Percentiles rank a stretch among this genome's conserved stretches.
phyloP scores from a whole-genome alignment of 2,329 filamentous ascomycete species.

The Colletotrichum nymphaeae region DNA sequence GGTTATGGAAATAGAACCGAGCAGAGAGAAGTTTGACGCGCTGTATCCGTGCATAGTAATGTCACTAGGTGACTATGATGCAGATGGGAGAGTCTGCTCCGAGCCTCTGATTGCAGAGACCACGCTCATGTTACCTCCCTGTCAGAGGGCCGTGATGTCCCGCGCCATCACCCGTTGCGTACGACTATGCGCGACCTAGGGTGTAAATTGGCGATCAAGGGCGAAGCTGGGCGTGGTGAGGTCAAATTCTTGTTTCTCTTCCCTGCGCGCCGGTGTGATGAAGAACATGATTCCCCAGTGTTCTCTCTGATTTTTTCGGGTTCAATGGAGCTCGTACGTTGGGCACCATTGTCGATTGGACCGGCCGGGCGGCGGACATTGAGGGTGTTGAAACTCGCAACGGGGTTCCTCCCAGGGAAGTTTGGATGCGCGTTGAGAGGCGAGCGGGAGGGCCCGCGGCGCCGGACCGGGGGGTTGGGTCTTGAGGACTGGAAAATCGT shows the following conservation, averaged over 20 bases:
- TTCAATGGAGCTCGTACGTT: not conserved
- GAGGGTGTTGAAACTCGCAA: not conserved
- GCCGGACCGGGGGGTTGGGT: conserved; percentile 5
- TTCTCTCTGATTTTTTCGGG: not conserved
- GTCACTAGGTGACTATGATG: not conserved
- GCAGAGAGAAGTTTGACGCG: too few species aligned
- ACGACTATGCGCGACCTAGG: not conserved
- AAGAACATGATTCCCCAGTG: not conserved
- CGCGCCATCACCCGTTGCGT: not conserved
- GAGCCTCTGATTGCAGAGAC: not conserved
- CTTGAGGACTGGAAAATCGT: not conserved
- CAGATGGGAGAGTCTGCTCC: too few species aligned
- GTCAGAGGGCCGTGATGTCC: not conserved
- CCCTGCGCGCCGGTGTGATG: not conserved
- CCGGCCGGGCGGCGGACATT: not conserved
- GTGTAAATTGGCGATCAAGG: not conserved
- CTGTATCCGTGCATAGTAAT: too few species aligned
- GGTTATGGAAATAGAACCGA: too few species aligned
- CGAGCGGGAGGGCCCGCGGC: conserved; percentile 28
- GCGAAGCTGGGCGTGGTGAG: not conserved
- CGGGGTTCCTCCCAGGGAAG: not conserved
- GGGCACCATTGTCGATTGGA: conserved; percentile 9
- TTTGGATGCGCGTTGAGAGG: not conserved
- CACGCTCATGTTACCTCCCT: not conserved
- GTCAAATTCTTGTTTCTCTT: not conserved